Evolutionary conservation across 495 filamentous ascomycete species (phyloP), one percentile per base, ranked within the genome.

Genomic region (Hyaloscypha hepaticicola): DNA sequence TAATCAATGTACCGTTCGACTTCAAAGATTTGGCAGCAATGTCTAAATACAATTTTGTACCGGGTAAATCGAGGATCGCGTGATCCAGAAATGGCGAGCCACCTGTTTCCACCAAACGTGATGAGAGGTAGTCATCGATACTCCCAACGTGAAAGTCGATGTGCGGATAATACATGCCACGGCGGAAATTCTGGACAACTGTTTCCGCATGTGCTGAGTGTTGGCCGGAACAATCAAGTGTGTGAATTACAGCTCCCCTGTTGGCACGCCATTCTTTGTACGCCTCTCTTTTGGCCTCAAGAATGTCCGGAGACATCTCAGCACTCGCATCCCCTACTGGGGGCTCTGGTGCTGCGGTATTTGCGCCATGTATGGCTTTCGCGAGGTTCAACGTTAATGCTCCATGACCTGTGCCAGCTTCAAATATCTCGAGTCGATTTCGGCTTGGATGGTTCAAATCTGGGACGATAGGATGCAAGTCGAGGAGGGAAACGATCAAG

Each of bases 351-450:
- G 77, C 60, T 14, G 65, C 55, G 60, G 82, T 73, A 74, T 93
- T 93, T 9, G 86, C 88, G 19, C 85, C 90, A 72, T 92, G 88
- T 25, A 93, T 84, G 31, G 88, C 88, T n/a, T 88, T 83, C 24
- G 88, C 84, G 16, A 93, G 80, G 66, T 90, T 81, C 8, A 93
- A 76, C 2, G 90, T 93, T 55, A 94, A 74, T 14, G 87, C 86
- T 55, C 90, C 90, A 77, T 92, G 87, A 3, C 90, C 90, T 1
- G 90, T 93, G 7, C 91, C 90, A 41, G 89, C 90, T 74, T 94
- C 90, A 34, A 94, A 85, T 41, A 93, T 88, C 69, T 93, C 88
- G 0, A 91, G 64, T 28, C 31, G 64, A 4, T 72, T 61, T 6
- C 28, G 49, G 9, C 76, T 76, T 7, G 58, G 21, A 60, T 69